Evolutionary conservation across 441 rosid species (phyloP), one percentile per base, ranked within the genome.

Genomic region (Croton setiger): DNA sequence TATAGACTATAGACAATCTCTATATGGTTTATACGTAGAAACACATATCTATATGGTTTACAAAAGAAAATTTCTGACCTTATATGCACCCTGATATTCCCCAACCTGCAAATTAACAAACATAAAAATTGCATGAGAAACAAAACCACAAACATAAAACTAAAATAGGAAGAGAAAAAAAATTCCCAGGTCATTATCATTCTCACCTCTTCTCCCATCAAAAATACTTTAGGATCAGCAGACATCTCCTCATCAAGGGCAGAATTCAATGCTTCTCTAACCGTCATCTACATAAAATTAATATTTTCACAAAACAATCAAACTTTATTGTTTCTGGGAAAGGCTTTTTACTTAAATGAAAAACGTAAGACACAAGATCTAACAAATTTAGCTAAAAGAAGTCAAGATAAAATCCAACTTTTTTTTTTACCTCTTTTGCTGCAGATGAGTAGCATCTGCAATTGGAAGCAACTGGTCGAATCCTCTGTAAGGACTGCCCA

Each of bases 21-120:
- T 27, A 27, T 27, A 27, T 27, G 31, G 31, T 27, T 27, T 27
- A 27, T 2, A 37, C 41, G 33, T 7, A 13, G 27, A 35, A 61
- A 39, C 37, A 4, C 36, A 35, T 47, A 31, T 47, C 35, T n/a
- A 18, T 2, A 15, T 3, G 18, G 44, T 64, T 31, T 63, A 33
- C 23, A 35, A 48, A 52, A 54, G 71, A 21, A 61, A 75, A 63
- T 62, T 57, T 9, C 84, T 82, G 69, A 94, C 98, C 98, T 94
- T 94, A 83, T 94, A 94, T 39, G 97, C 97, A 71, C 97, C 98
- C 71, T 91, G 93, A 76, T 91, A 93, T 82, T 93, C 97, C 54
- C 97, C 98, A 74, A 94, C 98, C 97, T 94, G 85, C 74, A 81
- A 27, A 3, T 66, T 15, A 14, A 72, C 23, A 44, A 66, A 12